Percentiles rank a stretch among this genome's conserved stretches.
These are phyloP conservation scores for Leishmania amazonensis DNA, from an alignment of 208 protist genomes.

Conservation along the genomic window DNA sequence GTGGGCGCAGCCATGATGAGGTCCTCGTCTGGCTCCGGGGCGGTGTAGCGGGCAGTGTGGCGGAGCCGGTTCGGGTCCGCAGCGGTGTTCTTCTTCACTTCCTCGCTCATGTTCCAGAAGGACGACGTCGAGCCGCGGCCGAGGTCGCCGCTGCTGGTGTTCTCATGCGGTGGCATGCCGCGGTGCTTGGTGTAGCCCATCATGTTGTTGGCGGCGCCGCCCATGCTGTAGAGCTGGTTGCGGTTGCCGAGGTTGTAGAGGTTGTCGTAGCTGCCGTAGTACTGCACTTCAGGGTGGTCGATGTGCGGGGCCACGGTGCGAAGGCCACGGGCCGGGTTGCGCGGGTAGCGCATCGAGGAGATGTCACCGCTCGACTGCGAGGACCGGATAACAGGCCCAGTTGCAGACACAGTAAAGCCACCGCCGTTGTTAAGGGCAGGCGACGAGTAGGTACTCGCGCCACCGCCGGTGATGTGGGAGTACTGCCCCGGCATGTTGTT, in stretches of 20 bases:
- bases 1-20: conserved; percentile 26
- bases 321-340: conserved; percentile 18
- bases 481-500: conserved; percentile 19
- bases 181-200: conserved; percentile 15
- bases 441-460: conserved; percentile 4
- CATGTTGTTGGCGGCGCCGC: neutral
- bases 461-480: conserved; percentile 7
- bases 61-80: conserved; percentile 16
- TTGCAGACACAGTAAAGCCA: conserved; percentile 19
- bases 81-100: conserved; percentile 20
- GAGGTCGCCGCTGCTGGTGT: conserved; percentile 13
- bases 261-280: conserved; percentile 37
- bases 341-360: conserved; percentile 16
- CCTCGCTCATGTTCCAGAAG: conserved; percentile 16
- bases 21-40: conserved; percentile 25
- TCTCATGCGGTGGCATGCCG: conserved; percentile 8
- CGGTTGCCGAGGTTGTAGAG: conserved; percentile 26
- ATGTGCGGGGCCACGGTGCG: neutral
- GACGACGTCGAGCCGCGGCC: conserved; percentile 9
- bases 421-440: conserved; percentile 11
- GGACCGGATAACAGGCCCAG: conserved; percentile 13
- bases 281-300: conserved; percentile 6
- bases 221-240: conserved; percentile 11
- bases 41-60: conserved; percentile 29
- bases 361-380: conserved; percentile 31